phyloP scores from a whole-genome alignment of 1,139 yeast species.

The Candida glucosophila region DNA sequence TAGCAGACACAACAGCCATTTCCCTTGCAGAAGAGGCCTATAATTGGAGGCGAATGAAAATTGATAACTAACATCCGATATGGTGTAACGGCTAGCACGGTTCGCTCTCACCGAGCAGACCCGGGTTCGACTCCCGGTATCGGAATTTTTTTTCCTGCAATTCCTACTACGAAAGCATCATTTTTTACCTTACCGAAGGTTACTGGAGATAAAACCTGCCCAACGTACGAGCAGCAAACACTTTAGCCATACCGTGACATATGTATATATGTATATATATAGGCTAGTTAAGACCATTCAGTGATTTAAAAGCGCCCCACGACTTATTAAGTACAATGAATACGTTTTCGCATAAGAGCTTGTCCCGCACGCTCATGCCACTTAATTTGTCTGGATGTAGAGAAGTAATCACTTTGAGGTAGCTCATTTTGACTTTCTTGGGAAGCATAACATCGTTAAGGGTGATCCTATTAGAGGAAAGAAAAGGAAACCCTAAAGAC shows the following conservation, averaged over 20 bases:
- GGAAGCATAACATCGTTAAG: conserved; percentile 77
- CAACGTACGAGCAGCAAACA: too few species aligned
- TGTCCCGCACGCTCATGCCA: conserved; percentile 51
- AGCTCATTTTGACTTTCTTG: conserved; percentile 79
- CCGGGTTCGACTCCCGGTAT: conserved; percentile 82
- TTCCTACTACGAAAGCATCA: too few species aligned
- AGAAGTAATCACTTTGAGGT: conserved; percentile 87
- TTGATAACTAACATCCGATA: too few species aligned
- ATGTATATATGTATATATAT: too few species aligned
- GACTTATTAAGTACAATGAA: conserved; percentile 79
- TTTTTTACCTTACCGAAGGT: too few species aligned
- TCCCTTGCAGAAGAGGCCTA: too few species aligned
- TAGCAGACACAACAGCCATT: too few species aligned
- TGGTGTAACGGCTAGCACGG: conserved; percentile 80
- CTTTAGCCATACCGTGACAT: too few species aligned
- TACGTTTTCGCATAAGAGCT: conserved; percentile 80
- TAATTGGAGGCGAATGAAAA: too few species aligned
- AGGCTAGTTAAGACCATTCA: conserved; percentile 9
- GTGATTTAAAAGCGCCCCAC: conserved; percentile 77
- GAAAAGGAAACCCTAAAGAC: conserved; percentile 54
- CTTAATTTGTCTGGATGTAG: conserved; percentile 91
- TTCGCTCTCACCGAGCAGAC: conserved; percentile 76
- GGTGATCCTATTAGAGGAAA: conserved; percentile 22
- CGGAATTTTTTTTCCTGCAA: conserved; percentile 33
- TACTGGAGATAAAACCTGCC: too few species aligned